Base-by-base conservation (phyloP, 202 grass and related monocot genomes). In the Brachypodium distachyon region DNA sequence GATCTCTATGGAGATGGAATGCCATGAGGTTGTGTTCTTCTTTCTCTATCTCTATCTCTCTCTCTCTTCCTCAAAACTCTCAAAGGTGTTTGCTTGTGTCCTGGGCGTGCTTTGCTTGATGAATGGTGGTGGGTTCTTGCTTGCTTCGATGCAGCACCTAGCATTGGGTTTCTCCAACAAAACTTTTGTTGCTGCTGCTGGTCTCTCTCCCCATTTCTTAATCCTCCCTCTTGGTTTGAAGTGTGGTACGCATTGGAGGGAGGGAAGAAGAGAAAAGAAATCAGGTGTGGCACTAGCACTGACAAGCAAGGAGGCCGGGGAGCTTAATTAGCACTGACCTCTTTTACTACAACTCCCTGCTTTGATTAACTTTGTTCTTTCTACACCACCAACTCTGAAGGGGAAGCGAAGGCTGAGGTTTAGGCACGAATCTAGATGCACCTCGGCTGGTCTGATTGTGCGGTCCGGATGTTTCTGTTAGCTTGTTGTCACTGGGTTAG, bases 1-100 rank as follows among this genome's bases (percentile, higher is more conserved):
- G 74, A 87, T 87, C 79, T 87, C 85, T 52, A 87, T 83, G 85
- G 67, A 82, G 54, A 10, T 5, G 47, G 34, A n/a, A n/a, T 3
- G 18, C 17, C 4, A 27, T 26, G 41, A 26, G 54, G 31, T 25
- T 5, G 26, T 36, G 0, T 13, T 49, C 21, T 28, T 63, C 41
- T 73, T 57, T 12, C 21, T 41, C 22, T 34, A 55, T 62, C 47
- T 32, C 29, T 27, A 53, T 4, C 31, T 29, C 16, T 75, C 26
- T 83, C 34, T 81, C 37, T 80, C 76, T 27, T 55, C 84, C 86
- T 87, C 91, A 85, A 93, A 90, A 85, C 81, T 79, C 81, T 85
- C 66, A 53, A 88, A 83, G 81, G 69, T 62, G 67, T 74, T 83
- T 74, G 85, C 85, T 74, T 67, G 73, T 83, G 66, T 78, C 67